Percentiles rank a stretch among this genome's conserved stretches.
Conservation (phyloP, 2,329 filamentous ascomycete genomes). For the Colletotrichum tanaceti region DNA sequence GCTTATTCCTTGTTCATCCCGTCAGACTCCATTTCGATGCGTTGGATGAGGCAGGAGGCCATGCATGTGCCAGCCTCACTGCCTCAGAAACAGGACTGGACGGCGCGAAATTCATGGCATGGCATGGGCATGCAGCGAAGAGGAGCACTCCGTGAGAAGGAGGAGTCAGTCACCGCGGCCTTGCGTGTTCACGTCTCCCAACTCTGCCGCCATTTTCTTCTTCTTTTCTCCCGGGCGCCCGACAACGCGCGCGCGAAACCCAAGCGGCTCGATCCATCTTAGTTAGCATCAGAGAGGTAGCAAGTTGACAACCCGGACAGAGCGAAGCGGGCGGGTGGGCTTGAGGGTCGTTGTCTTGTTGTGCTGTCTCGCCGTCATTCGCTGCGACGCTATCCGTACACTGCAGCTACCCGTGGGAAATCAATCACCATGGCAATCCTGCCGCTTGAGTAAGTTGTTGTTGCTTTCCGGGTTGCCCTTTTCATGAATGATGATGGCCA, state of each 20-base stretch:
- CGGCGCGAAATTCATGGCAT: slow-evolving; percentile 12
- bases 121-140: slow-evolving; percentile 16
- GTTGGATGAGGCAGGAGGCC: slow-evolving; percentile 22
- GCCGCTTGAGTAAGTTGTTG: slow-evolving; percentile 5
- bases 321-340: not conserved
- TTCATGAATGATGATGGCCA: not conserved
- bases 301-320: not conserved
- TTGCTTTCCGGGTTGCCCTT: slow-evolving; percentile 1
- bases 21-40: slow-evolving; percentile 19
- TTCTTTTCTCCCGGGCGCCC: not conserved
- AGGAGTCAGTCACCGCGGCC: slow-evolving; percentile 1
- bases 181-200: slow-evolving; percentile 6
- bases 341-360: slow-evolving; percentile 27
- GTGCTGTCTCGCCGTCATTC: slow-evolving; percentile 37
- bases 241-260: not conserved
- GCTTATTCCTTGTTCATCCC: slow-evolving; percentile 1
- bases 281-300: not conserved
- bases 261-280: not conserved
- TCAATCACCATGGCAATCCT: slow-evolving; percentile 35
- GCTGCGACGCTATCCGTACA: slow-evolving; percentile 27
- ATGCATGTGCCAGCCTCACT: slow-evolving; percentile 18
- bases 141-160: slow-evolving; percentile 18
- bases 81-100: slow-evolving; percentile 16
- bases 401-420: slow-evolving; percentile 18
- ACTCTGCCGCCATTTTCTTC: not conserved